A percentile compares a stretch with the other conserved stretches of the same genome.
phyloP scores from a whole-genome alignment of 805 yeast species.

The Tetrapisispora phaffii region DNA sequence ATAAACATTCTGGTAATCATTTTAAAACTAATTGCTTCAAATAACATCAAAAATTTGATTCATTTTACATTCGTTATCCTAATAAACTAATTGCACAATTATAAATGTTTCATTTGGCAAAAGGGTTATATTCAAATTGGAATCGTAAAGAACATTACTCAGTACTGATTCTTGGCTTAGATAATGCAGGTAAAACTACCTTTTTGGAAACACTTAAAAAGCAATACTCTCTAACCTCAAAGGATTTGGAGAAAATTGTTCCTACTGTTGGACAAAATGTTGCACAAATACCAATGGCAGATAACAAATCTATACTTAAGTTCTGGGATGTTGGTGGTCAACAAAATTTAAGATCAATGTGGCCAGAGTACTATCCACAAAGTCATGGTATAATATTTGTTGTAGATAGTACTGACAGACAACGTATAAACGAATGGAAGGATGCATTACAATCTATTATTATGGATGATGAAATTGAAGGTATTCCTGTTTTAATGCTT shows the following conservation, averaged over 20 bases:
- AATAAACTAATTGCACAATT: background rate
- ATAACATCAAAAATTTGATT: too few species aligned
- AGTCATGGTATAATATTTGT: slow-evolving; percentile 90
- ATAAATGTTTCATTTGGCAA: slow-evolving; percentile 57
- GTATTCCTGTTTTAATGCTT: slow-evolving; percentile 85
- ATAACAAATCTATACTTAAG: slow-evolving; percentile 44
- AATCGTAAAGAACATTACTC: slow-evolving; percentile 62
- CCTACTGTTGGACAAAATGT: slow-evolving; percentile 96
- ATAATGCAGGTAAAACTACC: slow-evolving; percentile 93
- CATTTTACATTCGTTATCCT: too few species aligned
- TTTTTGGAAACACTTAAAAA: slow-evolving; percentile 57
- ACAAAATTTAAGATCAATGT: slow-evolving; percentile 67
- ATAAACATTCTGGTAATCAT: too few species aligned
- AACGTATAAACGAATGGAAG: slow-evolving; percentile 73
- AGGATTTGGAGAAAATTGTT: slow-evolving; percentile 52
- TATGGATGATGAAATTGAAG: slow-evolving; percentile 51
- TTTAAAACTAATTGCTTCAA: too few species aligned
- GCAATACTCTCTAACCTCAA: slow-evolving; percentile 39
- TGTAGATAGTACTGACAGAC: slow-evolving; percentile 83
- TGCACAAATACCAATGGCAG: slow-evolving; percentile 34
- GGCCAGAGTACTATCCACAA: slow-evolving; percentile 77
- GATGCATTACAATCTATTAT: slow-evolving; percentile 48
- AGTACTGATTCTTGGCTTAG: slow-evolving; percentile 76
- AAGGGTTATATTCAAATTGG: slow-evolving; percentile 49
- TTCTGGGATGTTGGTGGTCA: slow-evolving; percentile 98